phyloP scores from a whole-genome alignment of 1,284 basidiomycete species.

The Leccinum subspadiceum region DNA sequence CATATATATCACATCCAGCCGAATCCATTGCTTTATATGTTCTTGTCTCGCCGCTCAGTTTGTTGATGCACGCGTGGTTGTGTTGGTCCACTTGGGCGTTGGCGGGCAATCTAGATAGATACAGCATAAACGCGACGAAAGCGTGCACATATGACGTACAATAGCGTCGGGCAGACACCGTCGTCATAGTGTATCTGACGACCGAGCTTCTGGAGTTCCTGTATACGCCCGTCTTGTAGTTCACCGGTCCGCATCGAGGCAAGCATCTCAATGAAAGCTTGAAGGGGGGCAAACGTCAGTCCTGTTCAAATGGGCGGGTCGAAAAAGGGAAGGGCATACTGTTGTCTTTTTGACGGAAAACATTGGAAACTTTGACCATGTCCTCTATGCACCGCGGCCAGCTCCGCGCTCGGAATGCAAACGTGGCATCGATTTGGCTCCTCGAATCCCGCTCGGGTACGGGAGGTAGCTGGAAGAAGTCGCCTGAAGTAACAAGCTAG shows the following conservation, averaged over 20 bases:
- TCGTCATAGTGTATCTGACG: slow-evolving; percentile 47
- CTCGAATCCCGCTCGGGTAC: slow-evolving; percentile 48
- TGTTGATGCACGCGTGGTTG: slow-evolving; percentile 21
- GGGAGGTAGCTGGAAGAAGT: slow-evolving; percentile 81
- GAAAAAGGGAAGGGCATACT: slow-evolving; percentile 28
- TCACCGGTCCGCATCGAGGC: slow-evolving; percentile 68
- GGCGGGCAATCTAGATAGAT: slow-evolving; percentile 22
- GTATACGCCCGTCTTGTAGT: slow-evolving; percentile 35
- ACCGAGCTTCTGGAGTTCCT: slow-evolving; percentile 45
- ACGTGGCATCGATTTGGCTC: slow-evolving; percentile 38
- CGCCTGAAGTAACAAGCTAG: slow-evolving; percentile 72
- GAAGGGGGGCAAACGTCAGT: neutral
- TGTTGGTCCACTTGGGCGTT: slow-evolving; percentile 28
- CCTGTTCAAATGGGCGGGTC: neutral
- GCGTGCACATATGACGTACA: slow-evolving; percentile 38
- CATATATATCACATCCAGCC: slow-evolving; percentile 25
- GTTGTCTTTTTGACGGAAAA: slow-evolving; percentile 48
- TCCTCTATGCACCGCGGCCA: slow-evolving; percentile 51
- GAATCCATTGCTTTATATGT: slow-evolving; percentile 29
- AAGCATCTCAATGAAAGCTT: slow-evolving; percentile 69
- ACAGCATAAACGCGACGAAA: neutral
- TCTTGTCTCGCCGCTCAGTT: slow-evolving; percentile 15
- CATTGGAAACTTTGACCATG: slow-evolving; percentile 38
- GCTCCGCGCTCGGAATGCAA: slow-evolving; percentile 66
- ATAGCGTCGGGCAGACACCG: slow-evolving; percentile 60